Evolutionary conservation across 306 rosid species (phyloP).

Genomic region (Rosa lucieae): DNA sequence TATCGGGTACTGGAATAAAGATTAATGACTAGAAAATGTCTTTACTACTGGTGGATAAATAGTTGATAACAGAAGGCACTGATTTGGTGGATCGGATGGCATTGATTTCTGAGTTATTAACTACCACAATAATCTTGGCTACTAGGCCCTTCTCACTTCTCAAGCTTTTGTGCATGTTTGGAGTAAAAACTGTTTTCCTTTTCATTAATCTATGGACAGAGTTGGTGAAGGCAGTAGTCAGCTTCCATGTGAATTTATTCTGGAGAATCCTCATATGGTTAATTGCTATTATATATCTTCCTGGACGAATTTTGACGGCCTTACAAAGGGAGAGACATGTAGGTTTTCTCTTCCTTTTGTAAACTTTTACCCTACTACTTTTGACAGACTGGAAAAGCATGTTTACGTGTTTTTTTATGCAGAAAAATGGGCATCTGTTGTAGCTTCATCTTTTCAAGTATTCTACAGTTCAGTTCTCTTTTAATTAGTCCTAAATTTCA

Average conservation of each 20-base stretch:
- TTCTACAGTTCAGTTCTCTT: background rate
- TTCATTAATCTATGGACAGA: slow-evolving; percentile 50
- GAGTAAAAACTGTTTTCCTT: slow-evolving; percentile 42
- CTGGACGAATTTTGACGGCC: slow-evolving; percentile 52
- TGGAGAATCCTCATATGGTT: slow-evolving; percentile 48
- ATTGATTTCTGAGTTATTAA: slow-evolving; percentile 43
- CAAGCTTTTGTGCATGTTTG: slow-evolving; percentile 46
- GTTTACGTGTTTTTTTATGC: background rate
- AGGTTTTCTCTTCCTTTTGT: slow-evolving; percentile 18
- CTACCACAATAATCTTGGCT: slow-evolving; percentile 36
- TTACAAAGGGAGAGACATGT: slow-evolving; percentile 71
- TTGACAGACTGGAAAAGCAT: background rate
- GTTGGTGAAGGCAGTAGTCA: slow-evolving; percentile 46
- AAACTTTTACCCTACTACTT: background rate
- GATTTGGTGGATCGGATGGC: slow-evolving; percentile 39
- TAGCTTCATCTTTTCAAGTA: background rate
- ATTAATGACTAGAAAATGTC: background rate
- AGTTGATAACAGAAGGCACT: slow-evolving; percentile 31
- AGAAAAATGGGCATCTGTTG: background rate
- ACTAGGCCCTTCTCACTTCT: slow-evolving; percentile 49
- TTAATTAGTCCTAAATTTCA: background rate
- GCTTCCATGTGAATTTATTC: slow-evolving; percentile 44
- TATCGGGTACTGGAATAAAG: slow-evolving; percentile 11
- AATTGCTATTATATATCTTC: slow-evolving; percentile 56
- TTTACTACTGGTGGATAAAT: slow-evolving; percentile 29